Percentiles rank a stretch among this genome's conserved stretches.
phyloP scores from a whole-genome alignment of 1,284 basidiomycete species.

The Papiliotrema fonsecae region DNA sequence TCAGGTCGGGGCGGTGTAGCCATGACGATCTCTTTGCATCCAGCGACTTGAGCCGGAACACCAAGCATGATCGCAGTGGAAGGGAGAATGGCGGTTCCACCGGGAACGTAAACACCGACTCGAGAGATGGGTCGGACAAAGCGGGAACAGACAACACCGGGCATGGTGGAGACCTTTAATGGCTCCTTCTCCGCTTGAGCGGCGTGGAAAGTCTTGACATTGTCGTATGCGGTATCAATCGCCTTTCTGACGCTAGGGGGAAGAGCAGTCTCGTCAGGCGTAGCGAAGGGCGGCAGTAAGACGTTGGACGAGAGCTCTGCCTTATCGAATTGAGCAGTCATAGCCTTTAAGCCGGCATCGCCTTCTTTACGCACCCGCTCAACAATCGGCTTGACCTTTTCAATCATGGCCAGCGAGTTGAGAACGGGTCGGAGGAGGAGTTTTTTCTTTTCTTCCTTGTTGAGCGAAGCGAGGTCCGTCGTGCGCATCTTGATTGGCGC shows the following conservation, averaged over 20 bases:
- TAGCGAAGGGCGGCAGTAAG: slow-evolving; percentile 49
- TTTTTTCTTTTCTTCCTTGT: slow-evolving; percentile 57
- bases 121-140: slow-evolving; percentile 91
- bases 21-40: slow-evolving; percentile 85
- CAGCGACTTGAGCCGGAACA: slow-evolving; percentile 94
- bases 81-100: slow-evolving; percentile 92
- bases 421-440: slow-evolving; percentile 87
- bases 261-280: slow-evolving; percentile 54
- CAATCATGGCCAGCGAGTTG: slow-evolving; percentile 89
- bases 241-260: slow-evolving; percentile 66
- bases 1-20: slow-evolving; percentile 91
- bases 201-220: slow-evolving; percentile 85
- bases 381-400: slow-evolving; percentile 92
- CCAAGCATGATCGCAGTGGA: slow-evolving; percentile 98
- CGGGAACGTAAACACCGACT: slow-evolving; percentile 96
- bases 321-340: slow-evolving; percentile 92
- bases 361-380: slow-evolving; percentile 77
- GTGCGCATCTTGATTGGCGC: slow-evolving; percentile 68
- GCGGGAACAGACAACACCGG: slow-evolving; percentile 89
- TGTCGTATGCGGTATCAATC: slow-evolving; percentile 87
- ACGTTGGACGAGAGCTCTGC: slow-evolving; percentile 51
- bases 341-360: slow-evolving; percentile 78
- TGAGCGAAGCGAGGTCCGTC: slow-evolving; percentile 57
- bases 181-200: slow-evolving; percentile 70
- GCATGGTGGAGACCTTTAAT: slow-evolving; percentile 92